Evolutionary conservation across 2,329 filamentous ascomycete genomes (phyloP), one percentile per base, ranked within the genome.

Genomic region (Phoma sp.): DNA sequence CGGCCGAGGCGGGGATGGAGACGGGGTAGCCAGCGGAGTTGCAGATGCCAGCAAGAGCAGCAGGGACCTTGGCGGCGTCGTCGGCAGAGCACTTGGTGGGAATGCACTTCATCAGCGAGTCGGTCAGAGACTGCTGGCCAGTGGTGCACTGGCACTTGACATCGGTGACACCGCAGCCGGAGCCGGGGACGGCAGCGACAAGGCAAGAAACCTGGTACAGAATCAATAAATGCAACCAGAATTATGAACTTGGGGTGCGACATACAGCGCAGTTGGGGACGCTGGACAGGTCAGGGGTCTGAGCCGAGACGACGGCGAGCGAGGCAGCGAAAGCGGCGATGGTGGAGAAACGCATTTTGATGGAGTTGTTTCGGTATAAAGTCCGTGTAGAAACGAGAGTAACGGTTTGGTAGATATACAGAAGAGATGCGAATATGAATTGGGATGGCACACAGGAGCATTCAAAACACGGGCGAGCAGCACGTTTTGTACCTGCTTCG

Each of bases 121-220:
- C 58, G 27, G 64, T 64, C 60, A 80, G 75, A 30, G 60, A 64
- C 22, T 68, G 54, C 13, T 64, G 64, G 35, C 74, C 75, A 7
- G 71, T 76, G 3, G 75, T 81, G 75, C 83, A 85, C 64, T 82
- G 80, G 77, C 83, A 86, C 45, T 66, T 70, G 38, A 73, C 65
- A 69, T 86, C 81, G 39, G 71, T 75, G 52, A 77, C 54, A 11
- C 54, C 60, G 69, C 83, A 86, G 64, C 78, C 77, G 18, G 78
- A 78, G n/a, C 71, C 67, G 14, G 70, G 67, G 64, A 83, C 76
- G 59, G 81, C 80, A 22, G 72, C 65, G 40, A 71, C 64, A 64
- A 84, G 74, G 74, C 82, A 86, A 48, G 74, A 56, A 35, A 79
- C 65, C 78, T 82, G 35, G 36, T 10, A 27, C 8, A 1, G n/a